phyloP scores from a whole-genome alignment of 352 stramenopile species.

The Globisporangium megalacanthum region DNA sequence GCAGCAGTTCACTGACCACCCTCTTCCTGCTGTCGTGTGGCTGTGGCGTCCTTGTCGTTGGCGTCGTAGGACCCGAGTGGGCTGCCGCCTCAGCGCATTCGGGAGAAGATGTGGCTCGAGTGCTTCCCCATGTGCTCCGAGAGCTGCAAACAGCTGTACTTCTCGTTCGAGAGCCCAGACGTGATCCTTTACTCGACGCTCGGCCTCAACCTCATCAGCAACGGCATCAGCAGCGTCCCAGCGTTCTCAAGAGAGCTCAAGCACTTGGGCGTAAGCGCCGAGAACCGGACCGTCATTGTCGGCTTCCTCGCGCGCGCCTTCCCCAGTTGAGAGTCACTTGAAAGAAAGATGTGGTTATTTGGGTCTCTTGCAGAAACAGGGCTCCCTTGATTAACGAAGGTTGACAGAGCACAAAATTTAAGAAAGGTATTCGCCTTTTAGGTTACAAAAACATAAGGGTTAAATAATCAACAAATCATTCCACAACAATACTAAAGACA shows the following conservation, averaged over 20 bases:
- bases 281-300: conserved; percentile 73
- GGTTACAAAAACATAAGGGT: too few species aligned
- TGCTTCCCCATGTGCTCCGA: conserved; percentile 79
- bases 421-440: too few species aligned
- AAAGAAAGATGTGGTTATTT: not conserved
- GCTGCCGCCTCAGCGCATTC: conserved; percentile 39
- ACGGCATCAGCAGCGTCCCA: conserved; percentile 76
- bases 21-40: not conserved
- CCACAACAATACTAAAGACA: too few species aligned
- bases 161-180: conserved; percentile 65
- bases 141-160: conserved; percentile 60
- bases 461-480: too few species aligned
- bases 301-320: conserved; percentile 75
- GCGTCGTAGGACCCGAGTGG: conserved; percentile 26
- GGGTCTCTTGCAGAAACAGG: too few species aligned
- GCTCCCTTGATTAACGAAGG: too few species aligned
- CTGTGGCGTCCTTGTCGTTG: not conserved
- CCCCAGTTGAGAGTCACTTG: conserved; percentile 16
- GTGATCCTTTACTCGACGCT: conserved; percentile 81
- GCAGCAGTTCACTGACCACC: not conserved
- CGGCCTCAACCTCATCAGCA: conserved; percentile 81
- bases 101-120: conserved; percentile 73
- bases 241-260: conserved; percentile 80
- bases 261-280: conserved; percentile 58
- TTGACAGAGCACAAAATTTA: too few species aligned